phyloP scores from a whole-genome alignment of 768 basidiomycete species.

The Candolleomyces aberdarensis region DNA sequence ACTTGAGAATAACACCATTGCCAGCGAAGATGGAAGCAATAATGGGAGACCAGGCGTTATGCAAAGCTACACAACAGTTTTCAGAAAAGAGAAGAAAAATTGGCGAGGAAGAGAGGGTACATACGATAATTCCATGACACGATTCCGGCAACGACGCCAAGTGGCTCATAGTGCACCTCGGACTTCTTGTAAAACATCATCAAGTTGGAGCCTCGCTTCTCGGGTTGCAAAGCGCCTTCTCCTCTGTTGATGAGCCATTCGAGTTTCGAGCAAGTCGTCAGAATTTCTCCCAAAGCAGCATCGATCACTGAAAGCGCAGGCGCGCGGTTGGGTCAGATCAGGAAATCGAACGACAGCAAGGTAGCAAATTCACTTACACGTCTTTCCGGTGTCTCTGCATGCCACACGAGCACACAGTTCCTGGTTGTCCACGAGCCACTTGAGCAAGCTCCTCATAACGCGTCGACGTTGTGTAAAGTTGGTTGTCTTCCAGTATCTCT shows the following conservation, averaged over 20 bases:
- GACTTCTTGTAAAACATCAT: conserved; percentile 76
- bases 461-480: conserved; percentile 77
- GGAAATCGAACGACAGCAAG: not conserved
- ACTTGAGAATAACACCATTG: conserved; percentile 87
- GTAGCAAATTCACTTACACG: conserved; percentile 49
- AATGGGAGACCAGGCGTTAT: conserved; percentile 94
- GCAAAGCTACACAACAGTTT: conserved; percentile 59
- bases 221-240: conserved; percentile 70
- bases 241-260: conserved; percentile 90
- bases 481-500: conserved; percentile 68
- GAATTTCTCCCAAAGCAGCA: conserved; percentile 89
- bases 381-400: conserved; percentile 95
- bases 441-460: conserved; percentile 82
- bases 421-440: conserved; percentile 93
- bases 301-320: conserved; percentile 66
- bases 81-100: not conserved
- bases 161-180: conserved; percentile 82
- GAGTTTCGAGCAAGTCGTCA: conserved; percentile 93
- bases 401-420: conserved; percentile 83
- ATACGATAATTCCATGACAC: conserved; percentile 95
- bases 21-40: conserved; percentile 89
- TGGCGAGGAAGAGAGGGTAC: conserved; percentile 8
- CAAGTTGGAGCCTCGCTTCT: conserved; percentile 63
- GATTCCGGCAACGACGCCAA: conserved; percentile 89
- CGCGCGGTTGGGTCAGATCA: conserved; percentile 8